Conservation (phyloP, 179 eudicot species). For the Pouteria campechiana region DNA sequence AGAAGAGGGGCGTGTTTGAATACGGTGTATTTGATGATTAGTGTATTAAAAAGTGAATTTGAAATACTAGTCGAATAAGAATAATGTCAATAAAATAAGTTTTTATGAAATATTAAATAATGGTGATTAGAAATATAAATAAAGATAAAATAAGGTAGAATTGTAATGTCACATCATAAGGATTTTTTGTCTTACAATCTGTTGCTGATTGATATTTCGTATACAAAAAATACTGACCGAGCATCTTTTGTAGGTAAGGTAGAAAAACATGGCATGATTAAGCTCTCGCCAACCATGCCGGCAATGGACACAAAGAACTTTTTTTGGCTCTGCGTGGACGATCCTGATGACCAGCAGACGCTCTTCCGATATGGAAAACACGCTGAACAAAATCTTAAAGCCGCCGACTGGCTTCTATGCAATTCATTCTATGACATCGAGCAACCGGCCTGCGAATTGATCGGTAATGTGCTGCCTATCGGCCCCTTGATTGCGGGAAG, state of each 20-base stretch:
- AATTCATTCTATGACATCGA: slow-evolving; percentile 14
- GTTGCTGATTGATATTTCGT: not conserved
- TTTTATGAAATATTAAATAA: too few relatives aligned
- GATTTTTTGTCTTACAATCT: not conserved
- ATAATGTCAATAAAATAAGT: too few relatives aligned
- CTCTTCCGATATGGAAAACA: slow-evolving; percentile 2
- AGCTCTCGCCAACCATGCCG: not conserved
- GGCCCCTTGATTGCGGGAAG: slow-evolving; percentile 10
- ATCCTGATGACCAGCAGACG: not conserved
- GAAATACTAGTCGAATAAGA: too few relatives aligned
- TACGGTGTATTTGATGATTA: too few relatives aligned
- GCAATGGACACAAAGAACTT: not conserved
- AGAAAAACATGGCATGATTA: slow-evolving; percentile 1
- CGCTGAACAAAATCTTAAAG: not conserved
- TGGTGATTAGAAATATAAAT: too few relatives aligned
- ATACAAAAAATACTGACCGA: not conserved
- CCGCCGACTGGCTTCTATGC: slow-evolving; percentile 2
- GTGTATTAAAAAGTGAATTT: too few relatives aligned
- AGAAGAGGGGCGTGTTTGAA: too few relatives aligned
- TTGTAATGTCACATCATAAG: not conserved
- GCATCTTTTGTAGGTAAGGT: not conserved
- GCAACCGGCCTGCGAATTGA: slow-evolving; percentile 7
- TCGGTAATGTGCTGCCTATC: slow-evolving; percentile 5
- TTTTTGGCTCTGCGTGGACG: slow-evolving; percentile 6
- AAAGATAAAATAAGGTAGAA: not conserved